These are phyloP conservation scores for Amanita molliuscula DNA, from an alignment of 768 basidiomycete genomes.

Conservation along the genomic window DNA sequence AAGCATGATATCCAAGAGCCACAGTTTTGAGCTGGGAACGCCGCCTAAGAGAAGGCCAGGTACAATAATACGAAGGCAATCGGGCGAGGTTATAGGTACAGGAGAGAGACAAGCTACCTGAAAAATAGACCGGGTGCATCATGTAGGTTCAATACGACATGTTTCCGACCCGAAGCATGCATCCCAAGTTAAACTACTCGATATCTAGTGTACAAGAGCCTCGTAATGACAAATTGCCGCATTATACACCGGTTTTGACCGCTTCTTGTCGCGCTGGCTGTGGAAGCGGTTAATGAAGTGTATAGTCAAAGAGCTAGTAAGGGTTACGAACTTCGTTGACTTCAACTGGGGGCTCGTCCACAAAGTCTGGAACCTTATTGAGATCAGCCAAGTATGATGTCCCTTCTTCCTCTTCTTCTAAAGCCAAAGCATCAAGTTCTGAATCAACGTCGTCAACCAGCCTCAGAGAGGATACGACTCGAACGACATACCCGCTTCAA, in stretches of 20 bases:
- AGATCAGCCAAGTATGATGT: constrained; percentile 82
- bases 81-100: constrained; percentile 8
- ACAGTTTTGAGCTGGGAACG: constrained; percentile 28
- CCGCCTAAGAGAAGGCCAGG: constrained; percentile 25
- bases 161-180: too few relatives aligned
- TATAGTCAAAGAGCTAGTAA: neutral
- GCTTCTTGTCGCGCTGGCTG: constrained; percentile 32
- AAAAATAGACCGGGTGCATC: neutral
- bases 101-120: constrained; percentile 8
- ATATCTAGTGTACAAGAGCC: neutral
- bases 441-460: neutral
- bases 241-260: constrained; percentile 29
- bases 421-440: constrained; percentile 92
- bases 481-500: constrained; percentile 72
- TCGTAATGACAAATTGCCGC: neutral
- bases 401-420: constrained; percentile 89
- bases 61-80: constrained; percentile 15
- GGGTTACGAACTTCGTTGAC: constrained; percentile 39
- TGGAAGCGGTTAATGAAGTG: neutral
- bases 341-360: constrained; percentile 81
- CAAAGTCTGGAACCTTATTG: constrained; percentile 84
- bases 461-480: neutral
- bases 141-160: neutral
- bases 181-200: neutral
- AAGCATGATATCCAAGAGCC: constrained; percentile 14